Evolutionary conservation across 805 yeast genomes (phyloP).

Genomic region (Candida nanaspora): DNA sequence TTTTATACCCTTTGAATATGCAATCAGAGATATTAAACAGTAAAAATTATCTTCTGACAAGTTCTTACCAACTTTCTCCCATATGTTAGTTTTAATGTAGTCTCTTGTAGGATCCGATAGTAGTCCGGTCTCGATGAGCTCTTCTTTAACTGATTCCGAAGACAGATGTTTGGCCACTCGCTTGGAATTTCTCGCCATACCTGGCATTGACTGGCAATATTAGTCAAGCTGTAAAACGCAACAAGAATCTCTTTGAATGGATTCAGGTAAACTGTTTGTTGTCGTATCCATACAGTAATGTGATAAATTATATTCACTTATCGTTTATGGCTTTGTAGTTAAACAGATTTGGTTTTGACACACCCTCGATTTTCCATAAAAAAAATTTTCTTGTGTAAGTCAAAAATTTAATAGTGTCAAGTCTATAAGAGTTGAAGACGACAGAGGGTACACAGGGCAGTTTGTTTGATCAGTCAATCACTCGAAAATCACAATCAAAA

Average conservation of each 20-base stretch:
- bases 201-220: no score
- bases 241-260: no score
- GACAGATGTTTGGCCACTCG: no score
- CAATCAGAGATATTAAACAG: not conserved
- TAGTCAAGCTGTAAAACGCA: no score
- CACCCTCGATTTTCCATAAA: not conserved
- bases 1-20: not conserved
- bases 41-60: not conserved
- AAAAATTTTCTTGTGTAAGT: not conserved
- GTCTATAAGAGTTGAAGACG: not conserved
- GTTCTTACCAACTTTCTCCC: not conserved
- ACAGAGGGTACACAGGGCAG: not conserved
- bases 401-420: not conserved
- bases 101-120: no score
- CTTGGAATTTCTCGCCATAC: no score
- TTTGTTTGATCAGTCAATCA: not conserved
- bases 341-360: not conserved
- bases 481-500: constrained; percentile 15
- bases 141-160: no score
- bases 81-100: constrained; percentile 7
- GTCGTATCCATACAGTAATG: not conserved
- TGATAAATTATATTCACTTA: no score
- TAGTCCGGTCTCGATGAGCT: no score
- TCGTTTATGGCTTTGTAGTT: not conserved
- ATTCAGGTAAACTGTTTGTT: no score